Evolutionary conservation across 2,329 filamentous ascomycete species (phyloP), one percentile per base, ranked within the genome.

Genomic region (Gliomastix tumulicola): DNA sequence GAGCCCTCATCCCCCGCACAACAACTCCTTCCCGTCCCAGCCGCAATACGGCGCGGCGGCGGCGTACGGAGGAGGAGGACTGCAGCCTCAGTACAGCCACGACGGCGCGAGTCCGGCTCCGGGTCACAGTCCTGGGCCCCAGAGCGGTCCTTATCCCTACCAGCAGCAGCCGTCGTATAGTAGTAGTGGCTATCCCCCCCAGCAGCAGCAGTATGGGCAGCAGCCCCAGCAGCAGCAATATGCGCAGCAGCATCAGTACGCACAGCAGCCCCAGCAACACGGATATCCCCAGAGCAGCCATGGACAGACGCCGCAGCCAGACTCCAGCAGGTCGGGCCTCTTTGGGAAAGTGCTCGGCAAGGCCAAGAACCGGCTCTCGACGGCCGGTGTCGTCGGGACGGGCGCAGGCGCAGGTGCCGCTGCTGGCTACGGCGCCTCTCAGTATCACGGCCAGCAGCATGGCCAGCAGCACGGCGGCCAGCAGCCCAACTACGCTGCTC

Each of bases 151-250:
- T 12, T 33, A 33, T 18, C 30, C 16, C n/a, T n/a, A n/a, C n/a
- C n/a, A n/a, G n/a, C n/a, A n/a, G n/a, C n/a, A n/a, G n/a, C n/a
- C n/a, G n/a, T n/a, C n/a, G n/a, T n/a, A n/a, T n/a, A n/a, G n/a
- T n/a, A n/a, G n/a, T n/a, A n/a, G n/a, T n/a, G n/a, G n/a, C n/a
- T n/a, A n/a, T n/a, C n/a, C n/a, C 8, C 31, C 31, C 5, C 31
- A 33, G 18, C 19, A 34, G 20, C 32, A 34, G 12, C n/a, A 21
- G 6, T 22, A 34, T n/a, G 20, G 19, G 19, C 12, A 15, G 27
- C 20, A 21, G 35, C 16, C 35, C 25, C 35, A 27, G 8, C 33
- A 28, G 19, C 33, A 35, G n/a, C 35, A 37, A 30, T 36, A 38
- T 11, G 32, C 27, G 19, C 30, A 33, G 20, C 36, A 38, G 21